Base-by-base conservation (phyloP, 371 early-diverging fungal genomes). In the Mortierella polycephala region DNA sequence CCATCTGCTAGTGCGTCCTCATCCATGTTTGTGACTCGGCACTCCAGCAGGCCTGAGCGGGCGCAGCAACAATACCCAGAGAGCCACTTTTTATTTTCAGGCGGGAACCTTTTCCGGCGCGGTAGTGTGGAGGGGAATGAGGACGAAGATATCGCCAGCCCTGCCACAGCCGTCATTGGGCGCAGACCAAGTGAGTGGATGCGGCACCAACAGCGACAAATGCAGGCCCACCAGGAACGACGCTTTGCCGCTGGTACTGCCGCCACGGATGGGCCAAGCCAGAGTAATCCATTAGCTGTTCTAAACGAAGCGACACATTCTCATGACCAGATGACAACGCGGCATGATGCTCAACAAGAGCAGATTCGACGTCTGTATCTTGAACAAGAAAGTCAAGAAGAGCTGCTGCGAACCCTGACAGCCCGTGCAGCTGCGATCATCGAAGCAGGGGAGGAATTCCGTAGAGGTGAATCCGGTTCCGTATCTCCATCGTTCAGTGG, bases 101-200 rank as follows among this genome's bases (percentile, higher is more conserved):
- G 57, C 23, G 49, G 42, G 1, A 37, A 57, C 21, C 12, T 42
- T 44, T 50, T 49, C 8, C 64, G 30, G 16, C 30, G 47, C 16
- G 46, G 46, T 12, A 16, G 16, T 7, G 12, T 23, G 13, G 58
- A 60, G 18, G 42, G 47, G 18, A 69, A 64, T 42, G 72, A 77
- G 8, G 65, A 65, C 11, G 72, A 71, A 21, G 79, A 79, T 21
- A 23, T 57, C 3, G 65, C 58, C 47, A 72, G 72, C 20, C 79
- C 80, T 0, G 62, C 75, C 1, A 67, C 74, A 8, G 74, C 73
- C 1, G 64, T 74, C 40, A 71, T 73, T 30, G 74, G 65, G n/a
- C 81, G 61, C 12, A 61, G 69, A 13, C 76, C 70, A 47, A 76
- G 74, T 21, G 79, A 79, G 20, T 73, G 73, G 73, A 79, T 79